Evolutionary conservation across 2,329 filamentous ascomycete species (phyloP), one percentile per base, ranked within the genome.

Genomic region (Calonectria hongkongensis): DNA sequence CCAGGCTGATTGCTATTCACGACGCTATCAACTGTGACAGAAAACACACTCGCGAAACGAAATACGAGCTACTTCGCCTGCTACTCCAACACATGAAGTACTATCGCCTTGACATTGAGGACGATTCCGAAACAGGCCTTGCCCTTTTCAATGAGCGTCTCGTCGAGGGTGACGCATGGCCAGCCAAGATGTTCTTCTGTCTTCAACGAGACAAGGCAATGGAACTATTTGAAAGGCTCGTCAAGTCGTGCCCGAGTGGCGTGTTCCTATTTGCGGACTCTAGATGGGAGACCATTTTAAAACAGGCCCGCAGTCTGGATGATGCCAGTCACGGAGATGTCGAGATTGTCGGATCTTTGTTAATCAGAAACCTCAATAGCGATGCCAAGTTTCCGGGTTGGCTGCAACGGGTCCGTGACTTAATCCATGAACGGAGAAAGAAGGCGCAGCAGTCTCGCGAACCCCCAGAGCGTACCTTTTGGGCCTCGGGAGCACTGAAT

Each of bases 401-500:
- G 78, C 48, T 73, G 33, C 60, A 63, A 16, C 70, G 79, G 2
- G 66, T 47, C 9, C 70, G 71, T 2, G 12, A 36, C 1, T 28
- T 79, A 3, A 51, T 81, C 8, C 65, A 72, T 0, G 77, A 79
- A 27, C 78, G 81, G 21, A 79, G 54, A 64, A 74, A 45, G 0
- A 80, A 74, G 21, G 76, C 81, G 0, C 71, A 78, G 3, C 73
- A 79, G 56, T 72, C 76, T 16, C 75, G 78, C 15, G 77, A 79
- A 8, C 68, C 77, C 5, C 48, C 54, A 3, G 58, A 68, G 5
- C 79, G 82, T 4, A 69, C 69, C 9, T 79, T 79, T 27, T 83
- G 81, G 80, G 71, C 76, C 9, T 74, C 62, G 45, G 78, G 80
- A 9, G 77, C 82, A 0, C 27, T 83, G 18, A 74, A 75, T 30